Percentiles rank a stretch among this genome's conserved stretches.
These are phyloP conservation scores for Brasilioporus rufonigricans DNA, from an alignment of 768 basidiomycete species.

Conservation along the genomic window DNA sequence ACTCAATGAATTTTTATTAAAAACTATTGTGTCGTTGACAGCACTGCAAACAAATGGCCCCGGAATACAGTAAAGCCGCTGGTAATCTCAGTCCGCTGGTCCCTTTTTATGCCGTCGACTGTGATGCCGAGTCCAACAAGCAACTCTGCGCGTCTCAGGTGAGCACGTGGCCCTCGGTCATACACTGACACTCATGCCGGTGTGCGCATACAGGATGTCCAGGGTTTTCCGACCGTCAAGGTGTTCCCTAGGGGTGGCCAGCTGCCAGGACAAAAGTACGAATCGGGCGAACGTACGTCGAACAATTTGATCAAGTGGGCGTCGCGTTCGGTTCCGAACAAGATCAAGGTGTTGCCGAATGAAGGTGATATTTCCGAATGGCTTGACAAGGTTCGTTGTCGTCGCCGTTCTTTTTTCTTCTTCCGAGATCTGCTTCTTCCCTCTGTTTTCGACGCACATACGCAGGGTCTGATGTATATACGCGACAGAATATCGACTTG, in stretches of 20 bases:
- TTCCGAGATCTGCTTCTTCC: neutral
- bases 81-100: slow-evolving; percentile 75
- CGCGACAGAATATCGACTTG: slow-evolving; percentile 36
- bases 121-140: slow-evolving; percentile 81
- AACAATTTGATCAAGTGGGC: slow-evolving; percentile 76
- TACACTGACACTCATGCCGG: neutral
- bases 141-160: slow-evolving; percentile 79
- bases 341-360: slow-evolving; percentile 58
- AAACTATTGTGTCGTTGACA: neutral
- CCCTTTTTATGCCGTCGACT: slow-evolving; percentile 91
- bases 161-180: slow-evolving; percentile 1
- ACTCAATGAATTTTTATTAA: neutral
- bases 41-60: slow-evolving; percentile 85
- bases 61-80: slow-evolving; percentile 84
- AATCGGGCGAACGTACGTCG: slow-evolving; percentile 67
- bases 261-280: slow-evolving; percentile 61
- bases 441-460: neutral
- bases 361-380: slow-evolving; percentile 61
- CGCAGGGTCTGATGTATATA: neutral
- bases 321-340: slow-evolving; percentile 68
- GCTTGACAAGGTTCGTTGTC: slow-evolving; percentile 59
- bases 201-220: slow-evolving; percentile 49
- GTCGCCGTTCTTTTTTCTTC: neutral
- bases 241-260: slow-evolving; percentile 78
- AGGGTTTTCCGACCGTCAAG: slow-evolving; percentile 95